These are phyloP conservation scores for Spathaspora passalidarum DNA, from an alignment of 805 yeast genomes.

Conservation along the genomic window DNA sequence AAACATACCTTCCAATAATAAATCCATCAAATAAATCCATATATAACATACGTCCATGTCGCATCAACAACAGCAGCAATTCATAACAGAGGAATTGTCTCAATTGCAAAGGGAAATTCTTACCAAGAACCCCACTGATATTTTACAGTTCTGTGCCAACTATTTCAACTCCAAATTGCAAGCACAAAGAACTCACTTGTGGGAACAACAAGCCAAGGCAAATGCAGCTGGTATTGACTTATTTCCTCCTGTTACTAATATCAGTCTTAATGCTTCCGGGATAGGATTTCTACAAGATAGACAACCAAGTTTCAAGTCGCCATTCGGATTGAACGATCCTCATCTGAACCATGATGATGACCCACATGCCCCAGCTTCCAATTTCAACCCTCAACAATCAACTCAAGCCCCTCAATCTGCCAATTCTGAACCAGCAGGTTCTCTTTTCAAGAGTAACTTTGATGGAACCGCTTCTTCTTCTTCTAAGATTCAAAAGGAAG, in stretches of 20 bases:
- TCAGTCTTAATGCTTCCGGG: slow-evolving; percentile 25
- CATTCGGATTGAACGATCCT: slow-evolving; percentile 65
- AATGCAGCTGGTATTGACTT: slow-evolving; percentile 49
- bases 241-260: slow-evolving; percentile 37
- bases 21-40: neutral
- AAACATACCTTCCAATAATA: neutral
- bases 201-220: slow-evolving; percentile 50
- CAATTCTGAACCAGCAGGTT: slow-evolving; percentile 5
- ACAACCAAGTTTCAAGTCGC: slow-evolving; percentile 54
- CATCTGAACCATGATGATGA: slow-evolving; percentile 41
- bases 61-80: slow-evolving; percentile 4
- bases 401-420: neutral
- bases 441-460: slow-evolving; percentile 27
- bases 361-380: slow-evolving; percentile 9
- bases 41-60: neutral
- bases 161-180: slow-evolving; percentile 64
- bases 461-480: slow-evolving; percentile 13
- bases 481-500: slow-evolving; percentile 16
- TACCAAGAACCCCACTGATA: slow-evolving; percentile 58
- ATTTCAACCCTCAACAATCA: slow-evolving; percentile 1
- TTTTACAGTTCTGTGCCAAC: slow-evolving; percentile 72
- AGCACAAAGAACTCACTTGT: slow-evolving; percentile 52
- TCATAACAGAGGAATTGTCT: slow-evolving; percentile 49
- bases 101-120: slow-evolving; percentile 56
- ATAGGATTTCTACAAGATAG: slow-evolving; percentile 19